A percentile compares a stretch with the other conserved stretches of the same genome.
Evolutionary conservation across 805 yeast species (phyloP).

Genomic region (Candida peoriensis): DNA sequence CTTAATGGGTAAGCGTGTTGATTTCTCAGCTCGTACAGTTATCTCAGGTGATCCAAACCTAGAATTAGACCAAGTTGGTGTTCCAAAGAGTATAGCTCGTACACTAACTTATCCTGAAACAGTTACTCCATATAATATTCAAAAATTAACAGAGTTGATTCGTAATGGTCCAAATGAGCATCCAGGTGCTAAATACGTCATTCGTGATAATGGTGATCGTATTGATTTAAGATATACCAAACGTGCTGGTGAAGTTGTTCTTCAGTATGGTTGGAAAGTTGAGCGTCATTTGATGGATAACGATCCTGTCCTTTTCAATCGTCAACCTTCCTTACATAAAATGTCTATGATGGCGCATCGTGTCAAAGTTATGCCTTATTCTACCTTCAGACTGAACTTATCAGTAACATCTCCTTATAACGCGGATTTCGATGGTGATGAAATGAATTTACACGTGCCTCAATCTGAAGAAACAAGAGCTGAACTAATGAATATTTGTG

Average conservation of each 20-base stretch:
- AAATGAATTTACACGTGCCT: slow-evolving; percentile 99
- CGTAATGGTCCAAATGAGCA: slow-evolving; percentile 99
- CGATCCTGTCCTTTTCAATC: slow-evolving; percentile 96
- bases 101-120: slow-evolving; percentile 95
- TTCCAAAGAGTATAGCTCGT: slow-evolving; percentile 93
- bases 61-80: slow-evolving; percentile 98
- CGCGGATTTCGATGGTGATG: slow-evolving; percentile 99
- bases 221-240: slow-evolving; percentile 95
- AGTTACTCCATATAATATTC: slow-evolving; percentile 96
- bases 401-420: slow-evolving; percentile 99
- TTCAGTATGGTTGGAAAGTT: slow-evolving; percentile 98
- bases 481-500: slow-evolving; percentile 89
- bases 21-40: slow-evolving; percentile 97
- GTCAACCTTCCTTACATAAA: slow-evolving; percentile 98
- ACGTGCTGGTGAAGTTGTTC: slow-evolving; percentile 96
- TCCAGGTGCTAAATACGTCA: slow-evolving; percentile 98
- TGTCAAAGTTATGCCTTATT: slow-evolving; percentile 97
- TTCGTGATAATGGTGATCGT: slow-evolving; percentile 98
- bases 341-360: slow-evolving; percentile 99
- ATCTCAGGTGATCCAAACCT: slow-evolving; percentile 99
- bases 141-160: slow-evolving; percentile 84
- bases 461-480: slow-evolving; percentile 98
- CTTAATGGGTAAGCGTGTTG: slow-evolving; percentile 99
- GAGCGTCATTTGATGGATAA: slow-evolving; percentile 97
- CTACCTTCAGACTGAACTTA: slow-evolving; percentile 92